Conservation (phyloP, 2,329 filamentous ascomycete species). For the Pezicula neosporulosa region DNA sequence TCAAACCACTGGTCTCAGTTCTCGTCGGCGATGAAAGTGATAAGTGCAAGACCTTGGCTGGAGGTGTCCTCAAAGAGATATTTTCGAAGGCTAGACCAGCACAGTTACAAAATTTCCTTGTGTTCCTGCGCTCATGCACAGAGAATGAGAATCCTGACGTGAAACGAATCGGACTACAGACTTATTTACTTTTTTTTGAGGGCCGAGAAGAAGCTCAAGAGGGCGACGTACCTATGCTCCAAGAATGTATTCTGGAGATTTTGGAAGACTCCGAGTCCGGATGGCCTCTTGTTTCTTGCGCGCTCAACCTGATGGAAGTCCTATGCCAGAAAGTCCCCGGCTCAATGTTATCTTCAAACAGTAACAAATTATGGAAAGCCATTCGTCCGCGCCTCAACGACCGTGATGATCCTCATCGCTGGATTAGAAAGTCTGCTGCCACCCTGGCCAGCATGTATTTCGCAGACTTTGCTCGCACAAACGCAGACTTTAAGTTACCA, state of each 20-base stretch:
- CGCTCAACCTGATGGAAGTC: constrained; percentile 65
- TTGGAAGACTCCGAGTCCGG: constrained; percentile 53
- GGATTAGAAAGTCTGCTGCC: constrained; percentile 74
- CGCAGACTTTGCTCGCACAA: constrained; percentile 69
- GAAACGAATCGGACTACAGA: constrained; percentile 70
- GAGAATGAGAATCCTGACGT: constrained; percentile 71
- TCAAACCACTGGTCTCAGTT: constrained; percentile 80
- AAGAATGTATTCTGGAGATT: constrained; percentile 49
- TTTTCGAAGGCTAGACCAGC: constrained; percentile 77
- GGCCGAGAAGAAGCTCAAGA: constrained; percentile 50
- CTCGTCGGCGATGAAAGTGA: constrained; percentile 85
- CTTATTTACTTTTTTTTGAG: constrained; percentile 82
- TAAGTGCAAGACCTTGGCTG: constrained; percentile 80
- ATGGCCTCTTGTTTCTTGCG: constrained; percentile 71
- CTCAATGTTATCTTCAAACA: constrained; percentile 55
- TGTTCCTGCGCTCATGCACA: constrained; percentile 74
- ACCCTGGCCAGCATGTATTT: constrained; percentile 75
- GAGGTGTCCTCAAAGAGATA: constrained; percentile 73
- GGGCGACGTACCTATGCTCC: constrained; percentile 52
- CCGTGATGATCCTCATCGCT: constrained; percentile 65
- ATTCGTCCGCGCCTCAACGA: constrained; percentile 69
- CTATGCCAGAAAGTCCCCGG: constrained; percentile 65
- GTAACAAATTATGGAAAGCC: constrained; percentile 66
- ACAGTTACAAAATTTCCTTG: constrained; percentile 65
- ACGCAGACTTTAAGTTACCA: constrained; percentile 53